Evolutionary conservation across 208 protist genomes (phyloP).

Genomic region (Leishmania amazonensis): DNA sequence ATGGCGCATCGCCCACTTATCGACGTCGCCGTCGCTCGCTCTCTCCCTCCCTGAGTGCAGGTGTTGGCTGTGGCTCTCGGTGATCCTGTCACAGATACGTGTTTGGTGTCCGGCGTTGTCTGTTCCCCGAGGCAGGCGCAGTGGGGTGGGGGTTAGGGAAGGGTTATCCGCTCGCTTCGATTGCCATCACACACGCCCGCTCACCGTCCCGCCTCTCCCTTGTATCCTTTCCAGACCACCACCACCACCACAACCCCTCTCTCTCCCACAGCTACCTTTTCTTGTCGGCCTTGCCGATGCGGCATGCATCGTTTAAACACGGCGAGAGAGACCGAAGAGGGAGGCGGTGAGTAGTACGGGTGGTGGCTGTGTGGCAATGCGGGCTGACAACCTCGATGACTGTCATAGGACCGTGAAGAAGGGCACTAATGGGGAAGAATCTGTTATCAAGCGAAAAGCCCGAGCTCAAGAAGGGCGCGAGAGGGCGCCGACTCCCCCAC

Average conservation of each 20-base stretch:
- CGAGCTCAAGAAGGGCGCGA: background rate
- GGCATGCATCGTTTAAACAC: background rate
- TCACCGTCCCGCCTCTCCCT: no score
- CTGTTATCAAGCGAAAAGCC: background rate
- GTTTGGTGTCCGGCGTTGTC: no score
- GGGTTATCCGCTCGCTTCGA: no score
- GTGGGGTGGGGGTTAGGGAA: no score
- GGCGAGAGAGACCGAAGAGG: background rate
- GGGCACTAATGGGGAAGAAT: background rate
- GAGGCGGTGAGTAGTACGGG: background rate
- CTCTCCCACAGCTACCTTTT: background rate
- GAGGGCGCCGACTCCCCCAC: background rate
- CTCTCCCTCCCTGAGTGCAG: background rate
- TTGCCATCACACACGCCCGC: no score
- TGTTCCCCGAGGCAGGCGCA: no score
- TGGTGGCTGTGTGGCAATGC: background rate
- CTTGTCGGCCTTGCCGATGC: background rate
- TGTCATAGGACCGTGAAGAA: background rate
- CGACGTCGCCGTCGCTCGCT: background rate
- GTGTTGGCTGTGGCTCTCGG: background rate
- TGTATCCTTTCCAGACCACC: no score
- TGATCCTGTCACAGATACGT: background rate
- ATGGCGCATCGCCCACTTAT: background rate
- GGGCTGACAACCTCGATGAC: background rate
- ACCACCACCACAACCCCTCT: background rate